phyloP scores from a whole-genome alignment of 2,329 filamentous ascomycete genomes.

The Magnaporthiopsis rhizophila region DNA sequence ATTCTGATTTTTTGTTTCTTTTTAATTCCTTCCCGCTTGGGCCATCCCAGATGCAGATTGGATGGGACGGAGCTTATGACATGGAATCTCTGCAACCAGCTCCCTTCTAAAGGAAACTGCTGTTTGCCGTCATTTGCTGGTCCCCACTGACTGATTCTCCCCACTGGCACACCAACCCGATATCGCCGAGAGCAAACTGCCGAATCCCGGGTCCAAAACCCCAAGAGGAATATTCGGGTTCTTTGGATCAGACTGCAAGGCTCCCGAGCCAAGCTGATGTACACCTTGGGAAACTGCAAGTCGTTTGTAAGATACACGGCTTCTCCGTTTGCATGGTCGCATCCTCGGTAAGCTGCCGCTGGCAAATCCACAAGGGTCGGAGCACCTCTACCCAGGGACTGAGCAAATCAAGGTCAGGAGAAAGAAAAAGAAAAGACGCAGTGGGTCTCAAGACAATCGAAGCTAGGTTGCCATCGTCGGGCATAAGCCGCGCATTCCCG shows the following conservation, averaged over 20 bases:
- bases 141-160: not conserved
- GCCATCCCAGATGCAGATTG: no score
- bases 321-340: not conserved
- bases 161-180: no score
- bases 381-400: not conserved
- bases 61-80: no score
- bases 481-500: not conserved
- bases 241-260: not conserved
- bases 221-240: not conserved
- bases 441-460: slow-evolving; percentile 1
- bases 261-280: not conserved
- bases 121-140: not conserved
- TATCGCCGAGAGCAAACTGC: not conserved
- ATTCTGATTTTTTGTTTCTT: not conserved
- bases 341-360: not conserved
- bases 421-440: slow-evolving; percentile 8
- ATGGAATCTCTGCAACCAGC: not conserved
- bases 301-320: not conserved
- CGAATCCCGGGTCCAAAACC: not conserved
- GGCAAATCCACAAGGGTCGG: not conserved
- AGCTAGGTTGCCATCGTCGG: slow-evolving; percentile 11
- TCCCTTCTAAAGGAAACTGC: not conserved
- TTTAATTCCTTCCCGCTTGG: not conserved
- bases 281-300: not conserved
- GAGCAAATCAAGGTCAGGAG: not conserved